Evolutionary conservation across 2,329 filamentous ascomycete species (phyloP).

Genomic region (Biscogniauxia marginata): DNA sequence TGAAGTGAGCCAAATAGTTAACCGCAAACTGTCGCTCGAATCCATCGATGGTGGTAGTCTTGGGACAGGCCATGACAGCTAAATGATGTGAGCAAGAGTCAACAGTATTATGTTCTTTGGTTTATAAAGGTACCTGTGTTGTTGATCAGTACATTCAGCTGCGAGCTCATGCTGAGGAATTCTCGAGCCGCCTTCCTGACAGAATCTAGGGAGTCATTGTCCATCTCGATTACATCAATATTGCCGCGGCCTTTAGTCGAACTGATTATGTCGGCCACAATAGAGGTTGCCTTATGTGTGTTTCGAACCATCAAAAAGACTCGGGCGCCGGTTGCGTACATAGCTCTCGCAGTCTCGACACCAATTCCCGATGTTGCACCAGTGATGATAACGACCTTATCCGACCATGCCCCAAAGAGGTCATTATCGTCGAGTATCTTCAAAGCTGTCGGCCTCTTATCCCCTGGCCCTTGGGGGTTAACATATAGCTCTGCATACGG

Average conservation of each 20-base stretch:
- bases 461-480: conserved; percentile 34
- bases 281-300: conserved; percentile 4
- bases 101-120: too few species aligned
- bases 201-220: conserved; percentile 9
- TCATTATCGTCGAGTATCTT: conserved; percentile 39
- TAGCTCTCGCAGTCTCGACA: conserved; percentile 43
- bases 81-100: too few species aligned
- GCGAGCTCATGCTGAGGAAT: conserved; percentile 10
- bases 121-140: conserved; percentile 9
- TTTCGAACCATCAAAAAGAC: conserved; percentile 2
- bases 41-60: conserved; percentile 37
- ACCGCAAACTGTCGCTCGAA: conserved; percentile 49
- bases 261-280: conserved; percentile 12
- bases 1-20: conserved; percentile 51
- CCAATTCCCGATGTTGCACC: conserved; percentile 44
- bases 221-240: conserved; percentile 13
- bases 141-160: conserved; percentile 16
- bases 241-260: conserved; percentile 8
- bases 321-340: conserved; percentile 36
- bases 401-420: conserved; percentile 31
- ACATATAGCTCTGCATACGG: conserved; percentile 33
- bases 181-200: conserved; percentile 7
- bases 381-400: conserved; percentile 43
- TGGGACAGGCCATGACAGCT: conserved; percentile 2
- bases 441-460: conserved; percentile 40